Base-by-base conservation (phyloP, 768 basidiomycete genomes). In the Lactarius pseudohatsudake region DNA sequence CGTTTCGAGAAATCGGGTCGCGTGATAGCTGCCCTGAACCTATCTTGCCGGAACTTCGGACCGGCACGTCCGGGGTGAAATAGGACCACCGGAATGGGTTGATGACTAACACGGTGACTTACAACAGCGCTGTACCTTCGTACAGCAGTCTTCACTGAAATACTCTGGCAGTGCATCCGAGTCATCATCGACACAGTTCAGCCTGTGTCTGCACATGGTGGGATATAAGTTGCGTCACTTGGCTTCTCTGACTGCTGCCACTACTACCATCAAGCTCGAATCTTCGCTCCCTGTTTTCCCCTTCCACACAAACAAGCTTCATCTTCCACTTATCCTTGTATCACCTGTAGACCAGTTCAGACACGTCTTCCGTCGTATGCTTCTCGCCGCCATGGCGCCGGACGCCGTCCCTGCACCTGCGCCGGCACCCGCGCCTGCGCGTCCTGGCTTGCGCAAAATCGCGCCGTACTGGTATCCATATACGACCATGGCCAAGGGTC, bases 391-490 rank as follows among this genome's bases (percentile, higher is more conserved):
- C 55, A 70, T 72, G 66, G 66, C 65, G 41, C 70, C 69, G 34
- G 66, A 67, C 18, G 56, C 50, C 18, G 70, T 61, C 43, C 66
- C 69, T 13, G 61, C 61, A 11, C 55, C 70, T 0, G 62, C 69
- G 1, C 63, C 68, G 0, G 59, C 59, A 2, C 43, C 66, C 0
- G 64, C 62, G 0, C 28, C 64, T 8, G 50, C 64, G 47, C 66
- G 59, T 26, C 74, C 75, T 4, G 88, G 87, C 13, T 79, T 97
- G 66, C 89, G 90, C 74, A 93, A 94, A 75, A 83, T 90, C 60
- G 79, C 88, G 50, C 91, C 95, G 0, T 96, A 96, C 75, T 97
- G 94, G 92, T 91, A 92, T 75, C 91, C 94, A 2, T 92, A 95
- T 74, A 91, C 87, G 10, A 96, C 94, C 0, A 95, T 90, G 86